phyloP scores from a whole-genome alignment of 352 stramenopile genomes.

The Thraustochytrium sp. region DNA sequence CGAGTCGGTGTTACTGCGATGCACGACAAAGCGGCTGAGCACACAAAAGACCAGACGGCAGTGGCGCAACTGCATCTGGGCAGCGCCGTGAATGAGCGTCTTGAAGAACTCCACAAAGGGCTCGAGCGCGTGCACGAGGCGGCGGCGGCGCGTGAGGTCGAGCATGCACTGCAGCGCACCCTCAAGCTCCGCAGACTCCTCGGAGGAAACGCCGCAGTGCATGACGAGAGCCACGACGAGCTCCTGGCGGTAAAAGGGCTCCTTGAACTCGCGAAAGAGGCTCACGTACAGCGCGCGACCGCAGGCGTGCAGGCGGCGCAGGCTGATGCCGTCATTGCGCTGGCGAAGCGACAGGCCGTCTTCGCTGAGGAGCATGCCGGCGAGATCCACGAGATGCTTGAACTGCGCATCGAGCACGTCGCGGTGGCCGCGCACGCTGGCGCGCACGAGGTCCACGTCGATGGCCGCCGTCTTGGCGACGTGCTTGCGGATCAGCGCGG shows the following conservation, averaged over 20 bases:
- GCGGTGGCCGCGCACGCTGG: neutral
- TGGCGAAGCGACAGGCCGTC: neutral
- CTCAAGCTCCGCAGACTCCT: neutral
- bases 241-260: slow-evolving; percentile 30
- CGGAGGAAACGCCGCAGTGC: neutral
- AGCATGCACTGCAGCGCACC: neutral
- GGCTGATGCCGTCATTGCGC: neutral
- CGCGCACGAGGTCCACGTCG: neutral
- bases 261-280: slow-evolving; percentile 24
- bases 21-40: slow-evolving; percentile 13
- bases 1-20: neutral
- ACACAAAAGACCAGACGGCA: slow-evolving; percentile 13
- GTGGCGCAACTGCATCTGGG: neutral
- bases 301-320: neutral
- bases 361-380: neutral
- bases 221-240: slow-evolving; percentile 31
- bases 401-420: slow-evolving; percentile 6
- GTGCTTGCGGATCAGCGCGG: neutral
- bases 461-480: neutral
- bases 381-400: slow-evolving; percentile 28
- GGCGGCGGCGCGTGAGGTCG: neutral
- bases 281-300: neutral
- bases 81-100: slow-evolving; percentile 11
- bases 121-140: neutral
- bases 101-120: slow-evolving; percentile 35